Conservation (phyloP, 495 filamentous ascomycete species). For the Viridothelium virens region DNA sequence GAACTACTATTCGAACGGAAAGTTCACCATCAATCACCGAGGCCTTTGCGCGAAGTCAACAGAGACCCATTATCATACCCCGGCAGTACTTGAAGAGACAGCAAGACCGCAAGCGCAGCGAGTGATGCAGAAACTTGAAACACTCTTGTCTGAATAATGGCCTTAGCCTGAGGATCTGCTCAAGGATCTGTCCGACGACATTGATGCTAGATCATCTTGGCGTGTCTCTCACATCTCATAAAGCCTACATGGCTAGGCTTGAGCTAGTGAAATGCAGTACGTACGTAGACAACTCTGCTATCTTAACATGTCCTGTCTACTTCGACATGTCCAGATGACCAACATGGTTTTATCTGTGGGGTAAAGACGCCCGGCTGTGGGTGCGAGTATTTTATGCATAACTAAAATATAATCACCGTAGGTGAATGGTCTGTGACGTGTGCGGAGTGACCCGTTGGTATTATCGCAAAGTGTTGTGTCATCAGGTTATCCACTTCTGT, state of each 20-base stretch:
- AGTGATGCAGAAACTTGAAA: neutral
- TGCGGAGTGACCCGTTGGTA: too few species aligned
- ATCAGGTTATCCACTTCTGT: too few species aligned
- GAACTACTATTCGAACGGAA: slow-evolving; percentile 88
- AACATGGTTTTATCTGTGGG: too few species aligned
- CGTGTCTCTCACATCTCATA: neutral
- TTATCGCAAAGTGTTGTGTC: too few species aligned
- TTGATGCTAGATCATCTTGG: neutral
- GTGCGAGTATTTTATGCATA: too few species aligned
- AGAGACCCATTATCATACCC: slow-evolving; percentile 55
- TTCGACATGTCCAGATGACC: neutral
- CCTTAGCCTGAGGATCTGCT: neutral
- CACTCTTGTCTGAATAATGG: neutral
- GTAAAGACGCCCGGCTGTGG: too few species aligned
- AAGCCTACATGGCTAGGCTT: neutral
- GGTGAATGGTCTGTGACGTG: too few species aligned
- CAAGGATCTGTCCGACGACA: neutral
- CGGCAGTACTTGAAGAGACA: slow-evolving; percentile 32
- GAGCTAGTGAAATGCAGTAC: neutral
- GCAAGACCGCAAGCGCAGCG: neutral
- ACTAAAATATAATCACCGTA: too few species aligned
- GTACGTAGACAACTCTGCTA: neutral
- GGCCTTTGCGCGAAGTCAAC: slow-evolving; percentile 52
- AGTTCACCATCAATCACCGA: slow-evolving; percentile 55
- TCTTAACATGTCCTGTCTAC: neutral